phyloP scores from a whole-genome alignment of 23 red algal species.

The Chondrus crispus region DNA sequence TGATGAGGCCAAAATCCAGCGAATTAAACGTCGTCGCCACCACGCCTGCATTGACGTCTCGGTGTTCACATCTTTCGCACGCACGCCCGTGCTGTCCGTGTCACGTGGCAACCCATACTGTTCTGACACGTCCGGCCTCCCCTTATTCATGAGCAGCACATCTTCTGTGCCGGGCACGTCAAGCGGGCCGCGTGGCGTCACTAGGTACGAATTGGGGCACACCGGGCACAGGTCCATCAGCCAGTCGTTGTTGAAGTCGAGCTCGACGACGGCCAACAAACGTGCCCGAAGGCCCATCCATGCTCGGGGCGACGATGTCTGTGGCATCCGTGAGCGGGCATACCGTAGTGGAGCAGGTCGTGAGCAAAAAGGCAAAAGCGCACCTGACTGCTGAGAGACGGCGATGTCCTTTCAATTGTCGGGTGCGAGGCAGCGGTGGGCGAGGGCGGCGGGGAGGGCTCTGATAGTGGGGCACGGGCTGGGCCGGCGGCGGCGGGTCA shows the following conservation, averaged over 20 bases:
- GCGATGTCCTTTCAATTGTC: too few species aligned
- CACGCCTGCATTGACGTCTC: background rate
- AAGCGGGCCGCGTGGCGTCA: background rate
- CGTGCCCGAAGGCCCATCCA: too few species aligned
- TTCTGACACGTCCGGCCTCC: background rate
- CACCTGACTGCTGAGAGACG: too few species aligned
- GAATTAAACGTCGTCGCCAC: background rate
- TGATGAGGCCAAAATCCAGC: slow-evolving; percentile 29
- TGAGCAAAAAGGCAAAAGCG: too few species aligned
- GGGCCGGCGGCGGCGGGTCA: too few species aligned
- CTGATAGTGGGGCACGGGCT: too few species aligned
- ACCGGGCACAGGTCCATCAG: slow-evolving; percentile 28
- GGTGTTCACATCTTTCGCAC: slow-evolving; percentile 50
- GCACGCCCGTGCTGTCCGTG: background rate
- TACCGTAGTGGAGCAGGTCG: too few species aligned
- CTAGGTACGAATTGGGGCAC: background rate
- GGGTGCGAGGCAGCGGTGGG: too few species aligned
- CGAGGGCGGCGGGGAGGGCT: too few species aligned
- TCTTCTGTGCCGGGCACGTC: background rate
- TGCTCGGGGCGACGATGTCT: too few species aligned
- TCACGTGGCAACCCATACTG: background rate
- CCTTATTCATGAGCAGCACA: slow-evolving; percentile 32
- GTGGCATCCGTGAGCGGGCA: too few species aligned
- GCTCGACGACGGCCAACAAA: slow-evolving; percentile 24
- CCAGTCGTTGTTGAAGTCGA: slow-evolving; percentile 55